Evolutionary conservation across 2,329 filamentous ascomycete species (phyloP).

Genomic region (Fulvia fulva): DNA sequence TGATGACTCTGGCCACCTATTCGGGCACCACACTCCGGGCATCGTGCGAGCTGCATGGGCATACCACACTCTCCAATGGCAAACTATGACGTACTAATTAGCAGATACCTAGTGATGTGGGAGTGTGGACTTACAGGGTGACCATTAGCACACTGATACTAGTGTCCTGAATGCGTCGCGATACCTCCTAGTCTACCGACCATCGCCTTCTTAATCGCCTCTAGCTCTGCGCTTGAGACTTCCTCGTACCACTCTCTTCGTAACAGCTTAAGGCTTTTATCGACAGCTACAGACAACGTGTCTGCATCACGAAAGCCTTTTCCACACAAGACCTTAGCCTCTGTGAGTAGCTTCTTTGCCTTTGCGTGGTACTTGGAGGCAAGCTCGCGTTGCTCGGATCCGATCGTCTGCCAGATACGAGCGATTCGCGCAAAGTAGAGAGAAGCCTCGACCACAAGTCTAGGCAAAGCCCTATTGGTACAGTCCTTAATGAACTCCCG

Average conservation of each 20-base stretch:
- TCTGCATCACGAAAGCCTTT: constrained; percentile 2
- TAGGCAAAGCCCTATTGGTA: too few relatives aligned
- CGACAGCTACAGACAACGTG: constrained; percentile 15
- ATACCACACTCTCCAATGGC: constrained; percentile 42
- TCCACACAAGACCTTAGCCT: constrained; percentile 5
- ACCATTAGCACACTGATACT: constrained; percentile 57
- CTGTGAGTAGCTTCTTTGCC: too few relatives aligned
- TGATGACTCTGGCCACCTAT: constrained; percentile 56
- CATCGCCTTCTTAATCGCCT: constrained; percentile 46
- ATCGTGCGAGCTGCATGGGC: constrained; percentile 58
- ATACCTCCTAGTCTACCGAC: constrained; percentile 24
- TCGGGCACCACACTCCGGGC: constrained; percentile 57
- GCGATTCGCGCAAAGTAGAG: too few relatives aligned
- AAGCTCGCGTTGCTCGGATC: too few relatives aligned
- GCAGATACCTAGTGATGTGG: background rate
- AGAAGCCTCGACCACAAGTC: too few relatives aligned
- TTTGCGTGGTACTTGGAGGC: too few relatives aligned
- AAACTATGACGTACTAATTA: background rate
- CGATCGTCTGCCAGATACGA: too few relatives aligned
- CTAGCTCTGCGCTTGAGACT: constrained; percentile 23
- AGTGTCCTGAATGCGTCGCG: constrained; percentile 47
- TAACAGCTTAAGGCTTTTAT: constrained; percentile 27
- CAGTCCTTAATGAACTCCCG: too few relatives aligned
- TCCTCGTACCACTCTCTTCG: constrained; percentile 26
- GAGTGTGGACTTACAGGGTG: constrained; percentile 42